Base-by-base conservation (phyloP, 1,284 basidiomycete genomes). In the Ceratobasidium sp. region DNA sequence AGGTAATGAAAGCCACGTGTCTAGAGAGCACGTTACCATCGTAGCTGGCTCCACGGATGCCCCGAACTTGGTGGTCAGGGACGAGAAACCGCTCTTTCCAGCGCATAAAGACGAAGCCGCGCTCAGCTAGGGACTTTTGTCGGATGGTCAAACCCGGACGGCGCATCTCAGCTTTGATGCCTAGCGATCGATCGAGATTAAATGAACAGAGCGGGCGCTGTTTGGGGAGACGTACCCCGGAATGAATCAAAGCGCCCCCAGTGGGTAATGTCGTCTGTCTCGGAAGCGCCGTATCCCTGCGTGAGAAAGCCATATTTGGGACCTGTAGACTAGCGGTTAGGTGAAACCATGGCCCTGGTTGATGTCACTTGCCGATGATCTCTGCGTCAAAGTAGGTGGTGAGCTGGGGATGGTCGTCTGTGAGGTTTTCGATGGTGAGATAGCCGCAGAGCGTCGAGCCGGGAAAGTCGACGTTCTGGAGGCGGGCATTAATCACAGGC, bases 31-130 rank as follows among this genome's bases (percentile, higher is more conserved):
- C 29, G 46, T 80, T 79, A 94, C 95, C 95, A 76, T 95, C 96
- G 83, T 97, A 98, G 81, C 93, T 95, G 4, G 96, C 96, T 37
- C 96, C 96, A 79, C 90, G 95, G 81, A 98, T 98, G 82, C 97
- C 95, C 80, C 94, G 90, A 59, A 97, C 94, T 75, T 91, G 88
- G 82, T 97, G 94, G 81, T 97, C 94, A 9, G 96, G 96, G 14
- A 98, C 94, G 75, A 98, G 84, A 82, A 98, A 98, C 79, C 91
- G 88, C 83, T 98, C 96, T 83, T 98, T 98, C 93, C 96, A 98
- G 75, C 96, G 87, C 92, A 98, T 95, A 81, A 98, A 98, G 37
- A 86, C 80, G 75, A 84, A 86, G 65, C 82, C 82, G 63, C 82
- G 79, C 76, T 84, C 82, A 61, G 79, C 34, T 19, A 75, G 64